A percentile compares a stretch with the other conserved stretches of the same genome.
Evolutionary conservation across 352 stramenopile genomes (phyloP).

Genomic region (Phytopythium montanum): DNA sequence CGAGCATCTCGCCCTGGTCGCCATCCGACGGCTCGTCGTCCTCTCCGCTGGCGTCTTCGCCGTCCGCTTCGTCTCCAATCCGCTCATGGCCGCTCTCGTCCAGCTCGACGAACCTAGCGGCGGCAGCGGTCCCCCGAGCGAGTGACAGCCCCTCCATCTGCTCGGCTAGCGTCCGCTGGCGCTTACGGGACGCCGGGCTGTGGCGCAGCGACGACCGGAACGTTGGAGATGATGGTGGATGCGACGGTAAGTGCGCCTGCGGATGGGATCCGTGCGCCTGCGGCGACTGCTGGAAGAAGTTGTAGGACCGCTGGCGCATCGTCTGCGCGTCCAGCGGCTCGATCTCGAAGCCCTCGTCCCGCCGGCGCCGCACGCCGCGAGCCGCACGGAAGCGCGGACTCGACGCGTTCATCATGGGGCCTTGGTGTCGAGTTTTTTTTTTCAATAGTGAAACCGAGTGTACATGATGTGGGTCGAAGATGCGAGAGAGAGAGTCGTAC

Average conservation of each 20-base stretch:
- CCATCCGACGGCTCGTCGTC: slow-evolving; percentile 7
- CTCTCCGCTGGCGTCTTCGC: slow-evolving; percentile 8
- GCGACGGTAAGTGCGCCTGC: background rate
- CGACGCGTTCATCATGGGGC: background rate
- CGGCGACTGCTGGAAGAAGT: slow-evolving; percentile 58
- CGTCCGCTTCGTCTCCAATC: slow-evolving; percentile 12
- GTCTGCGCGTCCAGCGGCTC: slow-evolving; percentile 64
- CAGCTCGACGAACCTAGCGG: slow-evolving; percentile 17
- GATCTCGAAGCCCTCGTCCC: slow-evolving; percentile 50
- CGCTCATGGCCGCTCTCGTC: slow-evolving; percentile 19
- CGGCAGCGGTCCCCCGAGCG: slow-evolving; percentile 2
- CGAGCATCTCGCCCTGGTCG: slow-evolving; percentile 20
- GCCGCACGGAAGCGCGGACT: slow-evolving; percentile 10
- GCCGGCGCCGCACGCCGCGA: slow-evolving; percentile 40
- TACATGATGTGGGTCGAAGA: too few species aligned
- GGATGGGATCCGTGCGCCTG: too few species aligned
- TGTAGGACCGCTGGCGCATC: slow-evolving; percentile 69
- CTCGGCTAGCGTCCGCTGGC: slow-evolving; percentile 60
- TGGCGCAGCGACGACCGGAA: slow-evolving; percentile 18
- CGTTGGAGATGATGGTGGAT: slow-evolving; percentile 9
- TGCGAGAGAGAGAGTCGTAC: too few species aligned
- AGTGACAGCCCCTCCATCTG: slow-evolving; percentile 33
- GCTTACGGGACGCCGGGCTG: slow-evolving; percentile 32
- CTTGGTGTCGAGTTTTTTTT: background rate
- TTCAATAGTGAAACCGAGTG: too few species aligned